A percentile compares a stretch with the other conserved stretches of the same genome.
Conservation (phyloP, 345 rosid species). For the Aquilaria malaccensis region DNA sequence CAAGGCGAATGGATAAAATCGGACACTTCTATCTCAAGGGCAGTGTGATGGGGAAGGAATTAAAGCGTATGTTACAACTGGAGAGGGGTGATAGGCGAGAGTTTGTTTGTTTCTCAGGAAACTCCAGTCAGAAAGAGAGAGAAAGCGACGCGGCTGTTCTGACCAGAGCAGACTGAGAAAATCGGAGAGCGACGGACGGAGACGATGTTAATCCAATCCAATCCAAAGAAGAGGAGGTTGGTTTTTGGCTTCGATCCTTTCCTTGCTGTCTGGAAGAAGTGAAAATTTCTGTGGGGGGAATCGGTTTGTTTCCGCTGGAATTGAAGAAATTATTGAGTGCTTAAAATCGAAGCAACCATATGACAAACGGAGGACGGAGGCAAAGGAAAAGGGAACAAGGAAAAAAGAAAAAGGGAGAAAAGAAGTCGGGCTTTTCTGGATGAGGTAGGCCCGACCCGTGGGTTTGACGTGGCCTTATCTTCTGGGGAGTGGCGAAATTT, state of each 20-base stretch:
- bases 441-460: too few relatives aligned
- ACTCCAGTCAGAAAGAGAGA: slow-evolving; percentile 9
- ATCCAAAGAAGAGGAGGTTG: not conserved
- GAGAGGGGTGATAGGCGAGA: slow-evolving; percentile 10
- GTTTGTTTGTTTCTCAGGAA: slow-evolving; percentile 33
- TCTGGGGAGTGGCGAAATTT: too few relatives aligned
- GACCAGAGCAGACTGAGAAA: not conserved
- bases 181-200: not conserved
- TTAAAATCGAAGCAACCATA: not conserved
- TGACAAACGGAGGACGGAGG: not conserved
- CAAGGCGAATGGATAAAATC: slow-evolving; percentile 36
- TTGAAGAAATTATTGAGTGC: not conserved
- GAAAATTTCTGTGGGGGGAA: slow-evolving; percentile 10
- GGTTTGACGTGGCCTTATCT: too few relatives aligned
- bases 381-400: not conserved
- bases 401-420: not conserved
- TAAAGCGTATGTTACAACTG: slow-evolving; percentile 1
- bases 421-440: too few relatives aligned
- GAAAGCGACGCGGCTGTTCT: slow-evolving; percentile 13
- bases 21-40: slow-evolving; percentile 20
- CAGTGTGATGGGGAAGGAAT: slow-evolving; percentile 14
- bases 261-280: slow-evolving; percentile 4
- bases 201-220: not conserved
- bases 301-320: not conserved
- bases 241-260: not conserved